These are phyloP conservation scores for Allium fistulosum DNA, from an alignment of 106 monocot species.

Conservation along the genomic window DNA sequence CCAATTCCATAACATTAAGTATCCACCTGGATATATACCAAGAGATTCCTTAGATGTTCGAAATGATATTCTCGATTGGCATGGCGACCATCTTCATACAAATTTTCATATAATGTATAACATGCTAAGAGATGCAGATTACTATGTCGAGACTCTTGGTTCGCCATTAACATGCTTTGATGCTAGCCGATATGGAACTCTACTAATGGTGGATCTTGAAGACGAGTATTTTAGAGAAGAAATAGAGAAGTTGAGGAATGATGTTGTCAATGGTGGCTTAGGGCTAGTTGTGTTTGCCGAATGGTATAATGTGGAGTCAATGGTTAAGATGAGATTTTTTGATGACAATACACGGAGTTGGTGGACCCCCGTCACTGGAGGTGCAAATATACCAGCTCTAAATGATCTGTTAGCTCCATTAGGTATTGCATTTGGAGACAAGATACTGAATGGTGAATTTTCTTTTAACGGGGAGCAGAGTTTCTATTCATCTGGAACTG, in stretches of 20 bases:
- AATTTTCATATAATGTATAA: conserved; percentile 96
- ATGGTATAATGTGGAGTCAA: conserved; percentile 94
- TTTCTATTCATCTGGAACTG: conserved; percentile 96
- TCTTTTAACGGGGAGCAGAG: conserved; percentile 86
- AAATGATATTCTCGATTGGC: conserved; percentile 99
- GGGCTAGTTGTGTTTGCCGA: conserved; percentile 87
- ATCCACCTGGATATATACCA: conserved; percentile 97
- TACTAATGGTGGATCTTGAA: conserved; percentile 96
- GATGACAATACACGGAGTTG: conserved; percentile 98
- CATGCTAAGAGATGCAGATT: conserved; percentile 86
- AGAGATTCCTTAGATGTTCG: conserved; percentile 97
- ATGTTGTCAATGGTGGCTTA: conserved; percentile 63
- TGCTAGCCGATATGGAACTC: conserved; percentile 77
- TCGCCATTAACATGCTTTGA: conserved; percentile 98
- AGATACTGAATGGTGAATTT: conserved; percentile 87
- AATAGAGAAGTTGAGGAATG: conserved; percentile 83
- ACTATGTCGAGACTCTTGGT: conserved; percentile 86
- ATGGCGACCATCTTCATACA: conserved; percentile 98
- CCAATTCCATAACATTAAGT: conserved; percentile 95
- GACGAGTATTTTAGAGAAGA: conserved; percentile 95
- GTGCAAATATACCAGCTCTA: conserved; percentile 94
- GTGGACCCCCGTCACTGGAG: conserved; percentile 99
- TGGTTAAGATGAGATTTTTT: conserved; percentile 98
- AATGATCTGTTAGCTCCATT: conserved; percentile 89
- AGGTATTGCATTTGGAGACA: conserved; percentile 92